Evolutionary conservation across 2,329 filamentous ascomycete species (phyloP).

Genomic region (Aureobasidium sp.): DNA sequence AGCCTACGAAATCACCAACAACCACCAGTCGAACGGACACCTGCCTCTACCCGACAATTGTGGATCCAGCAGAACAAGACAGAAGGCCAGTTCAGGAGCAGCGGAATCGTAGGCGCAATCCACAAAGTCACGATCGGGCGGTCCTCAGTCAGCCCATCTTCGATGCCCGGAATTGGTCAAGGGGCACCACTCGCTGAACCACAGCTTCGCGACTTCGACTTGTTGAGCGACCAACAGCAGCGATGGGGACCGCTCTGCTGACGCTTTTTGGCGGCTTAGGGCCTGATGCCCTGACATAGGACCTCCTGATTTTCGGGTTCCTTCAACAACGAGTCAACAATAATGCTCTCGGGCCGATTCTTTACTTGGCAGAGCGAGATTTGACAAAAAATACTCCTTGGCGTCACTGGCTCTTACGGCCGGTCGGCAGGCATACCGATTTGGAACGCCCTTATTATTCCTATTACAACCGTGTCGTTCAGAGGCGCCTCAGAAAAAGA

Average conservation of each 20-base stretch:
- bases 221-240: neutral
- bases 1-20: neutral
- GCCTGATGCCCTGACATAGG: neutral
- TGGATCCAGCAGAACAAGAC: constrained; percentile 1
- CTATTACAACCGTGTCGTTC: neutral
- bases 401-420: constrained; percentile 2
- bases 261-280: neutral
- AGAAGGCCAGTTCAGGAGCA: neutral
- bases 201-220: neutral
- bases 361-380: neutral
- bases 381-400: neutral
- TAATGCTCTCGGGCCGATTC: constrained; percentile 9
- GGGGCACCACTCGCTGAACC: constrained; percentile 2
- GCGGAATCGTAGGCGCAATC: neutral
- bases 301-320: constrained; percentile 5
- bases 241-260: neutral
- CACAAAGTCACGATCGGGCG: constrained; percentile 5
- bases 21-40: neutral
- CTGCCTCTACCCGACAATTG: neutral
- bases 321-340: constrained; percentile 9
- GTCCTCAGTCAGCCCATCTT: neutral
- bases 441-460: neutral
- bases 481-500: neutral
- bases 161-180: neutral
- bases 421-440: neutral